Base-by-base conservation (phyloP, 345 rosid genomes). In the Passiflora organensis region DNA sequence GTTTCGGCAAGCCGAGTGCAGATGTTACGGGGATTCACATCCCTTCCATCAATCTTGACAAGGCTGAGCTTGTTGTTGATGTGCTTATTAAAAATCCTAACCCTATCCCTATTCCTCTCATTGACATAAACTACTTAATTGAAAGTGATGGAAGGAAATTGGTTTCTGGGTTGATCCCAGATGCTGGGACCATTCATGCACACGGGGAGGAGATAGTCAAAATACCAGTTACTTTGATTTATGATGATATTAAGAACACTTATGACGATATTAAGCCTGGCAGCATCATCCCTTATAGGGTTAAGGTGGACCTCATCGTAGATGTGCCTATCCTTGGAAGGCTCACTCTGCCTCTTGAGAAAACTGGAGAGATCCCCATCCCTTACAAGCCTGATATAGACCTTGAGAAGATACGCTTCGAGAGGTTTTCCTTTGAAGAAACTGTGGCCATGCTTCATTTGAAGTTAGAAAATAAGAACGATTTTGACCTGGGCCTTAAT, bases 1-100 rank as follows among this genome's bases (percentile, higher is more conserved):
- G 97, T 14, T 87, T 89, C 18, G 99, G 99, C 53, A 94, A 89
- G 76, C 99, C 99, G 44, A 87, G 96, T 32, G 96, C 97, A 32
- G 96, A 94, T 68, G 90, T 89, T 43, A 23, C 85, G 6, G 97
- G 64, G 4, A 78, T 94, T 32, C 96, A 89, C 62, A 55, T 89
- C 63, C 97, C 96, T 28, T 59, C 34, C 44, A 85, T 94, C 73
- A 94, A 85, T 55, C 96, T 94, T 44, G 79, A 89, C 64, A 83
- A 65, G 63, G 97, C 91, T 3, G 97, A 89, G 13, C 62, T 89
- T 20, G 80, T 94, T 17, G 73, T 89, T 2, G 99, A 93, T 66
- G 80, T 89, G n/a, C 90, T 94, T 22, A 69, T 89, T 55, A 94
- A 86, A 76, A 89, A 89, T 62, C 99, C 99, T 0, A 93, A 93